These are phyloP conservation scores for Athelia sp. DNA, from an alignment of 1,284 basidiomycete species.

Conservation along the genomic window DNA sequence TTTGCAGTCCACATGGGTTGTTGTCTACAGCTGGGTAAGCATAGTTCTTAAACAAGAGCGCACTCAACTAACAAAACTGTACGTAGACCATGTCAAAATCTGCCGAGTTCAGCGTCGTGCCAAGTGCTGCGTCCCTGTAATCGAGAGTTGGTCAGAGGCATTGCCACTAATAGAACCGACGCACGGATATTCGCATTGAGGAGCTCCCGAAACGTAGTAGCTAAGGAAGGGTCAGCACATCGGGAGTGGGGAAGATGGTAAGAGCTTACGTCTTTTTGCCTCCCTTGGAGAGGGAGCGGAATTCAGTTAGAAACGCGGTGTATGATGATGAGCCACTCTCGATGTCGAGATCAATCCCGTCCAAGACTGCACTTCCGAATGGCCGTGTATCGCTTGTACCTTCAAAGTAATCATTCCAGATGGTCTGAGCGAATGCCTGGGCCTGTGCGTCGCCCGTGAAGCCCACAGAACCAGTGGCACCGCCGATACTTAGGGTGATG, in stretches of 20 bases:
- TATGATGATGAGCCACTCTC: constrained; percentile 57
- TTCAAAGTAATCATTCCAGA: constrained; percentile 63
- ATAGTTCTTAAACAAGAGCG: constrained; percentile 1
- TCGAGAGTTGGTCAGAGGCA: background rate
- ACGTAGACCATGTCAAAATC: constrained; percentile 60
- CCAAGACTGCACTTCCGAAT: constrained; percentile 58
- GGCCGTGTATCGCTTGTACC: constrained; percentile 53
- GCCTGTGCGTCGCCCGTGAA: constrained; percentile 52
- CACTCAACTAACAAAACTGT: constrained; percentile 30
- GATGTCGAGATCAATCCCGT: constrained; percentile 66
- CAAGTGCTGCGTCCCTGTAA: constrained; percentile 51
- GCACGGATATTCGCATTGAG: constrained; percentile 29
- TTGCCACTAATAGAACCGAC: background rate
- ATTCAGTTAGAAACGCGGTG: constrained; percentile 52
- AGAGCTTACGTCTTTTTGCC: constrained; percentile 46
- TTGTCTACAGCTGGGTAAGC: constrained; percentile 33
- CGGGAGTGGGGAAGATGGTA: constrained; percentile 1
- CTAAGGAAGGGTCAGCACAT: constrained; percentile 22
- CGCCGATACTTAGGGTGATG: constrained; percentile 47
- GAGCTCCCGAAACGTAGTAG: constrained; percentile 58
- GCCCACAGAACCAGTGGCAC: constrained; percentile 47
- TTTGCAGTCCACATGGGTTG: constrained; percentile 43
- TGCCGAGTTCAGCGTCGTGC: constrained; percentile 44
- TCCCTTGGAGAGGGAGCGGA: constrained; percentile 44
- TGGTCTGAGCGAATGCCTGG: constrained; percentile 47